Base-by-base conservation (phyloP, 805 yeast species). In the Kuraishia hungarica region DNA sequence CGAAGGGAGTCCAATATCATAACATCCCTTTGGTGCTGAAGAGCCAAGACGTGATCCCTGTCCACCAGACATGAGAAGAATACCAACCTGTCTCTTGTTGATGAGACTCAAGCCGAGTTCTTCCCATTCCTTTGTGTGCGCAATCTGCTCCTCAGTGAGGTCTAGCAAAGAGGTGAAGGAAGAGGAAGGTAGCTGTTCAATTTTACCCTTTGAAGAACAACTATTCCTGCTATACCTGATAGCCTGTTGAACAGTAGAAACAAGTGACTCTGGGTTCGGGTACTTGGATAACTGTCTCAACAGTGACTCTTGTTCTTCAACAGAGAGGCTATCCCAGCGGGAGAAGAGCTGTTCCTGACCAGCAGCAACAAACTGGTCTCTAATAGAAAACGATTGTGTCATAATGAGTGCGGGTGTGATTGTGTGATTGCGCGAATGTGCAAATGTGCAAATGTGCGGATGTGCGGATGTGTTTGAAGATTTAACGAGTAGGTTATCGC, bases 21-120 rank as follows among this genome's bases (percentile, higher is more conserved):
- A 94, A 70, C 97, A 93, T 1, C 99, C 99, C 70, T 94, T 94
- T 43, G 99, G 99, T 24, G 75, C 82, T 2, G 83, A 73, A 1
- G 97, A 90, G 1, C 99, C 99, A 54, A 94, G 76, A 59, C 99
- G 79, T 7, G 97, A 88, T 35, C 99, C 99, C 70, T 94, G 99
- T 52, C 99, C 99, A 55, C 99, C 99, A 13, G 99, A 97, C 88
- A 94, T 86, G 53, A 94, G 75, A 49, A 94, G 76, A 4, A 94
- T 93, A 39, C 90, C 99, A 23, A 93, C 98, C 64, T 87, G 81
- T 59, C 86, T 86, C 15, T 74, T 68, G 19, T 80, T 69, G 54
- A 94, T 85, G 29, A 93, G 87, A 24, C 81, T 73, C 19, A 85
- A 68, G 15, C 99, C 99, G 15, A 62, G 49, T 3, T 58, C 60